These are phyloP conservation scores for Geosiphon pyriformis DNA, from an alignment of 192 early-diverging fungal species.

Conservation along the genomic window DNA sequence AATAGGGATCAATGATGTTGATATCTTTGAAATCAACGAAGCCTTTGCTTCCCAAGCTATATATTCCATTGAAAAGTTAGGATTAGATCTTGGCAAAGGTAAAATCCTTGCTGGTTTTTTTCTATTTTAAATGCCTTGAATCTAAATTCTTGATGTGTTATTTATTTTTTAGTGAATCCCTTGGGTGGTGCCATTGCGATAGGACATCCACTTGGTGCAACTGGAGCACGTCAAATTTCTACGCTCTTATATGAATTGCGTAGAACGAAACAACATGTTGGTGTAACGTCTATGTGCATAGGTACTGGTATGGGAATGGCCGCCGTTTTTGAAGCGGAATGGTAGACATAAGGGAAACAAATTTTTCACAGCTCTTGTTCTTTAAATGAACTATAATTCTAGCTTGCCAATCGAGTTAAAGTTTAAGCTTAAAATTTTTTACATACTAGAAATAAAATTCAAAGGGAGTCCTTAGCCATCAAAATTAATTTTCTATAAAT, in stretches of 20 bases:
- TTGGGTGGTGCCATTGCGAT: constrained; percentile 95
- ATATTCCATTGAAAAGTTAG: constrained; percentile 84
- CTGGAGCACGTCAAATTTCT: constrained; percentile 94
- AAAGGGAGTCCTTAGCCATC: too few species aligned
- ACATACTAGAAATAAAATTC: too few species aligned
- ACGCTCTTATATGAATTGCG: constrained; percentile 87
- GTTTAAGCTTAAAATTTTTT: too few species aligned
- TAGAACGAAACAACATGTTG: constrained; percentile 30
- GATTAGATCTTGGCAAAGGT: constrained; percentile 83
- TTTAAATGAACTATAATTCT: too few species aligned
- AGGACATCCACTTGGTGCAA: constrained; percentile 91
- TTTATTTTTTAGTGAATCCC: neutral
- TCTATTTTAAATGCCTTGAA: neutral
- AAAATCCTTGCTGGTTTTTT: constrained; percentile 39
- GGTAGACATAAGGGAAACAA: too few species aligned
- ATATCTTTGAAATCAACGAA: constrained; percentile 93
- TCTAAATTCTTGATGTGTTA: neutral
- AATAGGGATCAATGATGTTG: constrained; percentile 70
- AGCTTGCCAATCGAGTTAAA: too few species aligned
- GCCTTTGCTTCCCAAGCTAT: constrained; percentile 97
- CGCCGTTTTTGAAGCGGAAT: constrained; percentile 34
- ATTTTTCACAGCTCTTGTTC: too few species aligned
- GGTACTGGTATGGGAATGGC: constrained; percentile 40
- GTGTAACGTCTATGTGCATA: constrained; percentile 38
- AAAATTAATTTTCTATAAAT: too few species aligned